These are phyloP conservation scores for Solidago caesia DNA, from an alignment of 129 eudicot species.

Conservation along the genomic window DNA sequence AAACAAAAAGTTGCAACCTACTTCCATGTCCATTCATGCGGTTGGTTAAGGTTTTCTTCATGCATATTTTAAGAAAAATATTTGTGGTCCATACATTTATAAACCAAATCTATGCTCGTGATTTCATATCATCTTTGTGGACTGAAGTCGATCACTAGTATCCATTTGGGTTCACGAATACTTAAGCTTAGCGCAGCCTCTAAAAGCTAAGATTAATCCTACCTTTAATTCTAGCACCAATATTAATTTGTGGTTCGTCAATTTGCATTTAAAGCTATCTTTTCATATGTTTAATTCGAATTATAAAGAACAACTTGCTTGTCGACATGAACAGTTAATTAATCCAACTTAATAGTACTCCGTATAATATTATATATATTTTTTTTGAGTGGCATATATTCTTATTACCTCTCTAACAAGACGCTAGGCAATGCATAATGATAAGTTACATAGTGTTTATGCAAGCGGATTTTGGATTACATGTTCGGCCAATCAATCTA, in stretches of 20 bases:
- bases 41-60: not conserved
- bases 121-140: conserved; percentile 16
- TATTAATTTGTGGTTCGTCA: conserved; percentile 8
- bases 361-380: too few species aligned
- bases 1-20: conserved; percentile 15
- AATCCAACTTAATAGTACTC: too few species aligned
- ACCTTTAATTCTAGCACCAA: not conserved
- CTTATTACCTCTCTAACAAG: too few species aligned
- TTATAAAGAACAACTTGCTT: not conserved
- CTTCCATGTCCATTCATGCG: conserved; percentile 18
- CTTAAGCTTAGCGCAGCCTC: conserved; percentile 23
- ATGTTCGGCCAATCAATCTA: too few species aligned
- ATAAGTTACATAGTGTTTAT: too few species aligned
- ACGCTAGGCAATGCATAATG: too few species aligned
- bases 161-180: conserved; percentile 29
- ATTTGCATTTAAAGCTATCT: conserved; percentile 9
- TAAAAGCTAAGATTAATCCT: not conserved
- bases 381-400: too few species aligned
- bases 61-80: not conserved
- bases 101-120: conserved; percentile 16
- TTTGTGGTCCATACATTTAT: conserved; percentile 20
- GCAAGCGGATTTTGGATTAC: too few species aligned
- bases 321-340: conserved; percentile 6
- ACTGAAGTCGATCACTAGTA: conserved; percentile 6
- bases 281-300: not conserved